phyloP scores from a whole-genome alignment of 495 filamentous ascomycete genomes.

The Eremomyces bilateralis region DNA sequence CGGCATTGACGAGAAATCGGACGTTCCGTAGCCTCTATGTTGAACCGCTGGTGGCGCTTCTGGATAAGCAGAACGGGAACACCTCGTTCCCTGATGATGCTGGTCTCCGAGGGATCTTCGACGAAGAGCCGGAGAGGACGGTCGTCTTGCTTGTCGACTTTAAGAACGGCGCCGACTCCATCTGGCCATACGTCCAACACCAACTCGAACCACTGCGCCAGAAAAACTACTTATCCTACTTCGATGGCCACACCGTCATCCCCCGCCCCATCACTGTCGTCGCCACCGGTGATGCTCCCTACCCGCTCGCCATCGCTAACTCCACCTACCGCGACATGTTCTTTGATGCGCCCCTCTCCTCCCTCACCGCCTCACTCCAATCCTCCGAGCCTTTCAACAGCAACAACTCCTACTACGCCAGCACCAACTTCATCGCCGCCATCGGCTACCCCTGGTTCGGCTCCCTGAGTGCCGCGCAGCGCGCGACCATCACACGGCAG shows the following conservation, averaged over 20 bases:
- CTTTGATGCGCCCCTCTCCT: slow-evolving; percentile 13
- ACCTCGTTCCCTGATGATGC: slow-evolving; percentile 6
- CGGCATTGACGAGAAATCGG: slow-evolving; percentile 12
- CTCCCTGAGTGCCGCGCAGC: slow-evolving; percentile 9
- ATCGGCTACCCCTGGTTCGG: slow-evolving; percentile 19
- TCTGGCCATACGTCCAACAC: slow-evolving; percentile 11
- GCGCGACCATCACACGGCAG: slow-evolving; percentile 7
- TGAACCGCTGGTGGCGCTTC: slow-evolving; percentile 14
- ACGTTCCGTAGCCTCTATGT: slow-evolving; percentile 18
- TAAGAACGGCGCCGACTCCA: slow-evolving; percentile 14
- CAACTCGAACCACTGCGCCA: slow-evolving; percentile 13
- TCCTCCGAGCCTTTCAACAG: slow-evolving; percentile 8
- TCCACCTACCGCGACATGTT: slow-evolving; percentile 12
- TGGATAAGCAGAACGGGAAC: slow-evolving; percentile 13
- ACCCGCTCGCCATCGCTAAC: slow-evolving; percentile 8
- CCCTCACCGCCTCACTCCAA: neutral
- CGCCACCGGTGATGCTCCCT: slow-evolving; percentile 12
- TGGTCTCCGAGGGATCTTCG: slow-evolving; percentile 14
- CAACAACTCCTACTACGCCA: slow-evolving; percentile 23
- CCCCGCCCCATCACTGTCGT: slow-evolving; percentile 11
- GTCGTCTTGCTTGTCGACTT: slow-evolving; percentile 20
- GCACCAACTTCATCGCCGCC: slow-evolving; percentile 12
- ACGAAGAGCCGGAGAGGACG: slow-evolving; percentile 13
- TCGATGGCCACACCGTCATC: slow-evolving; percentile 6
- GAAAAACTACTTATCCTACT: slow-evolving; percentile 15